Evolutionary conservation across 441 rosid genomes (phyloP), one percentile per base, ranked within the genome.

Genomic region (Melastoma candidum): DNA sequence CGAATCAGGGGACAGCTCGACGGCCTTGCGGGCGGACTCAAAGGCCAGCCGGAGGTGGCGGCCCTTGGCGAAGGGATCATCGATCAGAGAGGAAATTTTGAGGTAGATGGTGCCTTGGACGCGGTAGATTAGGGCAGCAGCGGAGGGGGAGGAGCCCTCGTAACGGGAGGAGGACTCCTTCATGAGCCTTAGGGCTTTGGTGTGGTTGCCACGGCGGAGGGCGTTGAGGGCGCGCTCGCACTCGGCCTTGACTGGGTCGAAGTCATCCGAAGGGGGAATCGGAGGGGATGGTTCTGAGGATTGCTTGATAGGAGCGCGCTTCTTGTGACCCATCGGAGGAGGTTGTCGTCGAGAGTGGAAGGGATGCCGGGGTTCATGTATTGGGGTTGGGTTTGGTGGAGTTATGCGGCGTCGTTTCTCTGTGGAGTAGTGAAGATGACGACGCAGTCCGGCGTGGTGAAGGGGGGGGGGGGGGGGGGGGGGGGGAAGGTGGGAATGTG

Each of bases 141-240:
- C 51, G 11, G 52, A 24, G 36, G 52, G 49, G 9, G 52, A 36
- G 9, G 85, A 71, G 78, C 60, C 53, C 66, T 78, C 85, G 48
- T 84, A 77, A 27, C 76, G 80, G 4, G 74, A 32, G 53, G 78
- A 75, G 0, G 77, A 76, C 12, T 86, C 95, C 74, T 86, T 93
- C 84, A 93, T 86, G 6, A 86, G 75, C 44, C 96, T 79, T 44
- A 86, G 71, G 59, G 97, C 96, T 63, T 84, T 88, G 48, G 64
- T 84, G 69, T 88, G 84, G 71, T 88, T 88, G 12, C 97, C 97
- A 0, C 92, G 73, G 53, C 81, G 90, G 12, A 86, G 77, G 7
- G 97, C 78, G 43, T 69, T 77, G 12, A 86, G 75, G 39, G 98
- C 90, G 52, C 87, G 82, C 70, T 88, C 95, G 68, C 92, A 88